phyloP scores from a whole-genome alignment of 768 basidiomycete genomes.

The Coprinopsis strossmayeri region DNA sequence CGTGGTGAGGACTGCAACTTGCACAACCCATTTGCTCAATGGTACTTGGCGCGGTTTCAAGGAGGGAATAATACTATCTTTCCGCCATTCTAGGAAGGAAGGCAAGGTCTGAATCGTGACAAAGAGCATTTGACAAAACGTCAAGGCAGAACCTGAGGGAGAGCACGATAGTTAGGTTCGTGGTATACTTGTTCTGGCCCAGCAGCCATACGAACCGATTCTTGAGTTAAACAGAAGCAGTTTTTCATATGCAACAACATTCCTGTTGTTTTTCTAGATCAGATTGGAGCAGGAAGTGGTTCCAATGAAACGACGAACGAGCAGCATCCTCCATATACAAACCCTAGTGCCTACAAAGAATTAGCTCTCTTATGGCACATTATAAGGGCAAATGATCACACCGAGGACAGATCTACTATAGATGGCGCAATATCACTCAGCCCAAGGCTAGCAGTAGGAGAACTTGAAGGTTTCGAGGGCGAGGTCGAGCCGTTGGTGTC shows the following conservation, averaged over 20 bases:
- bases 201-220: constrained; percentile 42
- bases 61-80: constrained; percentile 32
- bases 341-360: constrained; percentile 25
- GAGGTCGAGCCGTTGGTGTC: not conserved
- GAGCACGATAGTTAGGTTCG: constrained; percentile 6
- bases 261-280: constrained; percentile 32
- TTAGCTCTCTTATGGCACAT: constrained; percentile 5
- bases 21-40: constrained; percentile 56
- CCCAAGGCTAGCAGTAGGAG: not conserved
- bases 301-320: constrained; percentile 39
- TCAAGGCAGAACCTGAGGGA: constrained; percentile 64
- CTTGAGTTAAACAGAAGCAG: constrained; percentile 62
- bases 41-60: constrained; percentile 68
- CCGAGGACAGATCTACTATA: constrained; percentile 11
- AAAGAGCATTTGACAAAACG: constrained; percentile 80
- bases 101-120: constrained; percentile 64
- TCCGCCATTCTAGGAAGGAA: constrained; percentile 43
- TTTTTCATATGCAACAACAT: constrained; percentile 74
- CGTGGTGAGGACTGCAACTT: constrained; percentile 61
- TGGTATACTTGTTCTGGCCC: not conserved
- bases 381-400: not conserved
- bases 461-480: not conserved
- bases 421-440: constrained; percentile 11
- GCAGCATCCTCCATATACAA: constrained; percentile 83
- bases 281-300: not conserved